phyloP scores from a whole-genome alignment of 1,284 basidiomycete species.

The Trichosporon asahii region DNA sequence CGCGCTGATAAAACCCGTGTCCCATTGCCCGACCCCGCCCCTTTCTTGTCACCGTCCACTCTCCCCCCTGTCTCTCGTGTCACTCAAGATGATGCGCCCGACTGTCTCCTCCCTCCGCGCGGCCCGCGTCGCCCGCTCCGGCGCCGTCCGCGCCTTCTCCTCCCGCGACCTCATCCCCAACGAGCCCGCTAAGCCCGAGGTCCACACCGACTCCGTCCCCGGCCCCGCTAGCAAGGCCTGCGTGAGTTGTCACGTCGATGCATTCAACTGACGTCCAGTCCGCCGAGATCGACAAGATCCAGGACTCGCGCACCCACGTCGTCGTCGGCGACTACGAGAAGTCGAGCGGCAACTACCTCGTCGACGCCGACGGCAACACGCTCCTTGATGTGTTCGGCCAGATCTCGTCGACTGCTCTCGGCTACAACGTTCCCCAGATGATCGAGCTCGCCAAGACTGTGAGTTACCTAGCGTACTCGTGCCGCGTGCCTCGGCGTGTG shows the following conservation, averaged over 20 bases:
- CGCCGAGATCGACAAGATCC: slow-evolving; percentile 27
- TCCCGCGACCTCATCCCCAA: slow-evolving; percentile 29
- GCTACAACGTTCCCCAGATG: slow-evolving; percentile 56
- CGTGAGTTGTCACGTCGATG: slow-evolving; percentile 15
- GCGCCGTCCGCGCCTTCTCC: slow-evolving; percentile 27
- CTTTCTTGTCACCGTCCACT: not conserved
- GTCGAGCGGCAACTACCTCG: slow-evolving; percentile 54
- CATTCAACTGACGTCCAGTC: slow-evolving; percentile 22
- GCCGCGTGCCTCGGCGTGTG: not conserved
- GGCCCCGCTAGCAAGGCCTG: slow-evolving; percentile 28
- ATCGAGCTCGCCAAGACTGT: slow-evolving; percentile 50
- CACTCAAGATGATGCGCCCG: slow-evolving; percentile 1
- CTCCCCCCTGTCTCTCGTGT: not conserved
- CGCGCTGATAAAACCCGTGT: not conserved
- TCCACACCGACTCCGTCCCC: slow-evolving; percentile 28
- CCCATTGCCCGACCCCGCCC: not conserved
- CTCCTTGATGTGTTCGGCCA: slow-evolving; percentile 59
- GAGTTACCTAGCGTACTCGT: slow-evolving; percentile 8
- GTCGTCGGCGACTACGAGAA: slow-evolving; percentile 27
- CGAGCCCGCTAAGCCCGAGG: slow-evolving; percentile 28
- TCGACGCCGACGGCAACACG: slow-evolving; percentile 58
- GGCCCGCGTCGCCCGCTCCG: not conserved
- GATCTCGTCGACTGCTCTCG: slow-evolving; percentile 53
- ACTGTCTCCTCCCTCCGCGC: slow-evolving; percentile 4
- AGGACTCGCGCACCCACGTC: slow-evolving; percentile 30